Evolutionary conservation across 2,329 filamentous ascomycete genomes (phyloP), one percentile per base, ranked within the genome.

Genomic region (Metarhizium humberi): DNA sequence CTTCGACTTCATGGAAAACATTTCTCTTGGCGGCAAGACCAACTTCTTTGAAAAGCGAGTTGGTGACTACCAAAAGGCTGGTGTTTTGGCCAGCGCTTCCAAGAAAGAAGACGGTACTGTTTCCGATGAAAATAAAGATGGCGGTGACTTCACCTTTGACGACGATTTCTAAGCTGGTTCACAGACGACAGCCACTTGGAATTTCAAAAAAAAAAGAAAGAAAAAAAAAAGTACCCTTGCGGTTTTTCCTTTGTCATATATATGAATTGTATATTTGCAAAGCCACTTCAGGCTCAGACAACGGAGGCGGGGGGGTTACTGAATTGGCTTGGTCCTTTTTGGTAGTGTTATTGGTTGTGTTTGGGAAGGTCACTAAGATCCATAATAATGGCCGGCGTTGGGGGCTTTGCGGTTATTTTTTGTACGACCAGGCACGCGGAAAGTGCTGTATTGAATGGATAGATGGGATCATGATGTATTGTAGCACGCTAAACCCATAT

Each of bases 41-140:
- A 99, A 99, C 85, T 99, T 99, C 84, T 99, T 99, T 73, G 94
- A 99, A 87, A 99, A 99, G 88, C 90, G 94, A 66, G 94, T 99
- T 56, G 94, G 87, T 72, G 94, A 99, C 69, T 99, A 99, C 84
- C 94, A 99, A 78, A 99, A 99, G 83, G 92, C 94, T 42, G 94
- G 94, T 79, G 92, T 99, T 73, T 95, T 99, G 90, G 87, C 87
- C 67, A 92, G 88, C 77, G 88, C 86, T 13, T 55, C 57, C 65
- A 88, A 88, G 76, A 91, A 91, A 78, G 76, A 80, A 20, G 72
- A 78, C 10, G 42, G 45, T 34, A 71, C 70, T 6, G 64, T 68
- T 20, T 62, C 71, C 1, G 61, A 66, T 6, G 75, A 84, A 57
- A 70, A 76, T 59, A 76, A 80, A 71, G 78, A 79, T 66, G 81